phyloP scores from a whole-genome alignment of 805 yeast species.

The Wickerhamomyces bisporus region DNA sequence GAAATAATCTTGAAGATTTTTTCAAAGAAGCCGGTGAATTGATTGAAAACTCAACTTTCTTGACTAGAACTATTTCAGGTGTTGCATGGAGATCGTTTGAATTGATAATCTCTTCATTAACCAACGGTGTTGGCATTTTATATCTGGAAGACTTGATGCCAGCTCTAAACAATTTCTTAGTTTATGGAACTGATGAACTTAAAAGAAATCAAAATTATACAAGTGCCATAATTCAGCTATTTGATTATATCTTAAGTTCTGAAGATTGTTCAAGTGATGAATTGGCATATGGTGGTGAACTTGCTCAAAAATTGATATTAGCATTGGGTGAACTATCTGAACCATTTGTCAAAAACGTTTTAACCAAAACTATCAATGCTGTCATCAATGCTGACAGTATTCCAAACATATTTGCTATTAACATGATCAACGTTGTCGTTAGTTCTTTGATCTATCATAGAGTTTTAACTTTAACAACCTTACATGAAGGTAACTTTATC shows the following conservation, averaged over 20 bases:
- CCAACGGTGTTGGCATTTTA: slow-evolving; percentile 50
- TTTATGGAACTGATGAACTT: slow-evolving; percentile 50
- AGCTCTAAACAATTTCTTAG: slow-evolving; percentile 67
- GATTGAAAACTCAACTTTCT: slow-evolving; percentile 61
- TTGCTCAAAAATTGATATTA: slow-evolving; percentile 60
- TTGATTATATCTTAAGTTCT: slow-evolving; percentile 33
- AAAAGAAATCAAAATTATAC: slow-evolving; percentile 41
- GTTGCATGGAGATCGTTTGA: slow-evolving; percentile 71
- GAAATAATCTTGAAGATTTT: slow-evolving; percentile 64
- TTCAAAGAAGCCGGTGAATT: slow-evolving; percentile 74
- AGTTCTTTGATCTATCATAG: slow-evolving; percentile 63
- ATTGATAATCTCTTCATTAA: slow-evolving; percentile 34
- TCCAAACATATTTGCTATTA: slow-evolving; percentile 35
- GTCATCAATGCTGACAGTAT: slow-evolving; percentile 25
- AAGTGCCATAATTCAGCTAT: slow-evolving; percentile 45
- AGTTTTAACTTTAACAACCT: slow-evolving; percentile 40
- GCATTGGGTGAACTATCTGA: slow-evolving; percentile 46
- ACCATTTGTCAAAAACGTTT: slow-evolving; percentile 35
- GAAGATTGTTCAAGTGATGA: slow-evolving; percentile 56
- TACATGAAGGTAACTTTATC: slow-evolving; percentile 41
- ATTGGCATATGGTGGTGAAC: slow-evolving; percentile 50
- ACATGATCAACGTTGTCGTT: slow-evolving; percentile 54
- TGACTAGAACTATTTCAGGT: slow-evolving; percentile 56
- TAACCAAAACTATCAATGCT: slow-evolving; percentile 38
- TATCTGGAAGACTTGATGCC: slow-evolving; percentile 74